Evolutionary conservation across 2,329 filamentous ascomycete species (phyloP).

Genomic region (Lecanosticta acicola): DNA sequence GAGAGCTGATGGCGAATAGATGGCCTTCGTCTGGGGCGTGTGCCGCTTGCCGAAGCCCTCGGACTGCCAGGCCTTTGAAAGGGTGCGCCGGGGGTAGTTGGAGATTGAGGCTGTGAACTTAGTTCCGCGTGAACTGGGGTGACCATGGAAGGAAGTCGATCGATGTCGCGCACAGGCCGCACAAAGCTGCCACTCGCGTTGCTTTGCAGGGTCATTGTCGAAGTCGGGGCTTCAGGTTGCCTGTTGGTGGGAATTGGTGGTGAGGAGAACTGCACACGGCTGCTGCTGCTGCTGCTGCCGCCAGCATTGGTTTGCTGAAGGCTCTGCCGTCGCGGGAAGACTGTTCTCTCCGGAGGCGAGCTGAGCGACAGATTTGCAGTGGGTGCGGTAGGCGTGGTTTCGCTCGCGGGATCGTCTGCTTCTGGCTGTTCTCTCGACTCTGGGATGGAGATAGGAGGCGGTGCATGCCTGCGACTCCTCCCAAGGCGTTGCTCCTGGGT

Average conservation of each 20-base stretch:
- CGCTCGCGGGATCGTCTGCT: conserved; percentile 49
- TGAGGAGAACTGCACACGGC: conserved; percentile 26
- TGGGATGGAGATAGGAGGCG: conserved; percentile 79
- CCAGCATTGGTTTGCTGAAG: conserved; percentile 43
- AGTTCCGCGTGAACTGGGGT: conserved; percentile 63
- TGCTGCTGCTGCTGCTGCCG: conserved; percentile 34
- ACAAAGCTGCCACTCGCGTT: conserved; percentile 50
- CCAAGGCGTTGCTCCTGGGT: conserved; percentile 39
- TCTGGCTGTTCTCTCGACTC: conserved; percentile 44
- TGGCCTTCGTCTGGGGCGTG: conserved; percentile 62
- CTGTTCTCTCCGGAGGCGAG: conserved; percentile 66
- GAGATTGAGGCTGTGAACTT: conserved; percentile 85
- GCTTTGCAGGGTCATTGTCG: conserved; percentile 28
- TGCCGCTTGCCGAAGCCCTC: conserved; percentile 43
- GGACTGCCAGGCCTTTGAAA: conserved; percentile 47
- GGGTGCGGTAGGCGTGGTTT: conserved; percentile 53
- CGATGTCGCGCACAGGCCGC: conserved; percentile 72
- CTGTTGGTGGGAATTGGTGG: conserved; percentile 20
- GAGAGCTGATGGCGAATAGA: conserved; percentile 88
- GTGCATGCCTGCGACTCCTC: conserved; percentile 64
- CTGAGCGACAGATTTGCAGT: conserved; percentile 56
- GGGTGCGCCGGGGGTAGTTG: conserved; percentile 73
- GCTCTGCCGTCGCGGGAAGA: conserved; percentile 53
- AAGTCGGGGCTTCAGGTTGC: conserved; percentile 24
- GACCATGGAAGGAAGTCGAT: conserved; percentile 78